phyloP scores from a whole-genome alignment of 2,329 filamentous ascomycete species.

The Exophiala oligosperma region DNA sequence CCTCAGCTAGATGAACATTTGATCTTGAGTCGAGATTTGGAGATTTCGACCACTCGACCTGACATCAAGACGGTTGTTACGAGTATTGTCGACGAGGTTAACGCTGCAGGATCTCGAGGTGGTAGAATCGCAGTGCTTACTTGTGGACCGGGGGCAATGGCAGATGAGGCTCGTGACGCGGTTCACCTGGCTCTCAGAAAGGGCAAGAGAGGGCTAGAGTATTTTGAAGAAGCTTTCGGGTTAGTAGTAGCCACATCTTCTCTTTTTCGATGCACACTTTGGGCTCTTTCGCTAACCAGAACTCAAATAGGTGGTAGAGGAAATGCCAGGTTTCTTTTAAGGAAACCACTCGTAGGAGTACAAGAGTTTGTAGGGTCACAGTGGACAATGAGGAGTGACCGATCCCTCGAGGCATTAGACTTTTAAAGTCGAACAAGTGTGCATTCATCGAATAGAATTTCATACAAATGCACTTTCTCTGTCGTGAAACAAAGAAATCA shows the following conservation, averaged over 20 bases:
- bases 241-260: conserved; percentile 21
- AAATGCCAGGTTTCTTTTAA: too few relatives aligned
- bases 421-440: too few relatives aligned
- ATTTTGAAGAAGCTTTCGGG: conserved; percentile 51
- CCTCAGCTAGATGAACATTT: conserved; percentile 17
- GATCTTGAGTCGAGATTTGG: conserved; percentile 7
- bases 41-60: conserved; percentile 32
- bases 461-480: too few relatives aligned
- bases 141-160: conserved; percentile 48
- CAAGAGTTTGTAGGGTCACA: too few relatives aligned
- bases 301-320: too few relatives aligned
- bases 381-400: too few relatives aligned
- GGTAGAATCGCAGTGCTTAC: conserved; percentile 41
- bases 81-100: conserved; percentile 35
- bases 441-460: too few relatives aligned
- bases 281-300: too few relatives aligned
- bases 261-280: too few relatives aligned
- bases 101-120: conserved; percentile 30
- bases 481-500: too few relatives aligned
- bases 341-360: too few relatives aligned
- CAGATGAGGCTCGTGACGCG: conserved; percentile 44
- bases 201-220: conserved; percentile 39
- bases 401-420: too few relatives aligned
- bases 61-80: conserved; percentile 38
- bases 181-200: conserved; percentile 39